Evolutionary conservation across 2,329 filamentous ascomycete genomes (phyloP), one percentile per base, ranked within the genome.

Genomic region (Tolypocladium capitatum): DNA sequence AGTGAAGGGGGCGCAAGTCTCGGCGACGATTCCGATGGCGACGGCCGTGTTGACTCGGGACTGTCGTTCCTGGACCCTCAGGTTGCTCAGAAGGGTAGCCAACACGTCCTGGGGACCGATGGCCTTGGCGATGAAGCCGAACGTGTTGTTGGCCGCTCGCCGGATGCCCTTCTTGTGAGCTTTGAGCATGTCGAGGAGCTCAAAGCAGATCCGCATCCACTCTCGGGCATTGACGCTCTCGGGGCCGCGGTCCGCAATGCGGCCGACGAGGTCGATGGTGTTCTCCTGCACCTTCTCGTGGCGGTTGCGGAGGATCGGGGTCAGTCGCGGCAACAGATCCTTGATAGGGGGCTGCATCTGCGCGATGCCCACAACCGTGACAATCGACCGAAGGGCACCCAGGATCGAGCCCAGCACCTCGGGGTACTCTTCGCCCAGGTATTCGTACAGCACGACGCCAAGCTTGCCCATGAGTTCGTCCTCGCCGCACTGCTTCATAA

Each of bases 181-280:
- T 69, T 98, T 98, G 60, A 98, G 79, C 92, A 98, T 98, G 68
- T 98, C 92, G 30, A 98, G 80, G 47, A 98, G 74, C 71, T 98
- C 92, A 67, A 98, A 98, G 70, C 92, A 98, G 64, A 98, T 98
- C 63, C 92, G 83, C 94, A 98, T 98, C 92, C 92, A 98, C 68
- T 98, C 92, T 60, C 92, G 81, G 14, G 92, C 90, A 62, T 95
- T 95, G 63, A 98, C 92, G 53, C 86, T 91, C 67, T 98, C 92
- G 1, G 92, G 90, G 1, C 92, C 94, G 55, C 92, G 86, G 67
- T 98, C 92, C 16, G 94, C 92, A 57, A 98, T 97, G 74, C 92
- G 91, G 48, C 92, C 92, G 20, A 98, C 92, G 2, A 98, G 76
- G 64, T 98, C 92, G 58, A 98, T 97, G 0, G 92, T 97, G 67